Percentiles rank a stretch among this genome's conserved stretches.
phyloP scores from a whole-genome alignment of 768 basidiomycete species.

The Leccinum longicurvipes region DNA sequence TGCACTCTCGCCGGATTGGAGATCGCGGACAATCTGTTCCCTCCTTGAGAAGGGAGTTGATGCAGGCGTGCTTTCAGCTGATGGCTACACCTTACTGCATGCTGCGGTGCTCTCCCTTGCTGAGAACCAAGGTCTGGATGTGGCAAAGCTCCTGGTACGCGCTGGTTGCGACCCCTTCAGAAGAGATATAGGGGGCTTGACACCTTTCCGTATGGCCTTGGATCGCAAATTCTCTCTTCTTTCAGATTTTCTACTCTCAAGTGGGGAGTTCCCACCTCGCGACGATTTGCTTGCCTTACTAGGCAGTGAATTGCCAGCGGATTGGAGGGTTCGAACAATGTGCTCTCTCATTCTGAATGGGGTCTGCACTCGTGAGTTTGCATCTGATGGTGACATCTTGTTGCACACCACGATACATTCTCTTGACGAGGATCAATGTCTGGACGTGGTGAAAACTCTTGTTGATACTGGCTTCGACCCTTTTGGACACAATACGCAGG shows the following conservation, averaged over 20 bases:
- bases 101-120: neutral
- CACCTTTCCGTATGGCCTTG: neutral
- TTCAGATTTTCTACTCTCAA: neutral
- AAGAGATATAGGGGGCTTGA: neutral
- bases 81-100: neutral
- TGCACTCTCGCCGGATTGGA: neutral
- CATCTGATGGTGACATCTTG: neutral
- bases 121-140: neutral
- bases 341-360: neutral
- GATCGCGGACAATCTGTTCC: neutral
- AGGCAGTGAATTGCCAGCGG: neutral
- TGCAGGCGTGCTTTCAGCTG: fast-evolving
- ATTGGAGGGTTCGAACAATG: neutral
- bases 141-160: neutral
- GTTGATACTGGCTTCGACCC: neutral
- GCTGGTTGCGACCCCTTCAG: neutral
- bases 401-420: neutral
- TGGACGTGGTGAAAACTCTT: neutral
- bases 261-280: neutral
- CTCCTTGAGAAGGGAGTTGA: neutral
- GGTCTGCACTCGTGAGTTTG: neutral
- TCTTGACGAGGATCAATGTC: neutral
- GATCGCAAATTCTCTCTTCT: neutral
- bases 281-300: neutral
- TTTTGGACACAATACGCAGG: neutral